Evolutionary conservation across 306 rosid genomes (phyloP).

Genomic region (Hippophae tibetana): DNA sequence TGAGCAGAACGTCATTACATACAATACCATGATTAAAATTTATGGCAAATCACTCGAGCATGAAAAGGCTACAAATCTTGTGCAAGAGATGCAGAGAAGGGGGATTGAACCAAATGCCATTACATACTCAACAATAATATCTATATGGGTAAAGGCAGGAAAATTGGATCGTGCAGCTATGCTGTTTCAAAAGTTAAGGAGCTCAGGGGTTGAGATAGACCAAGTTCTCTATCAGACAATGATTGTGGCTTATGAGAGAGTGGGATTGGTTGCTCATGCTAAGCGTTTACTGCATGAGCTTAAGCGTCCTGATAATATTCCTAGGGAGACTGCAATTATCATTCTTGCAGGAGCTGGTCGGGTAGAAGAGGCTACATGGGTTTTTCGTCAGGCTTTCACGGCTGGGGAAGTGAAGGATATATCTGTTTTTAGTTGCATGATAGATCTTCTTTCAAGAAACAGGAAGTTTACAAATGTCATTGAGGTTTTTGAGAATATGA

Average conservation of each 20-base stretch:
- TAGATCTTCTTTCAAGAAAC: constrained; percentile 65
- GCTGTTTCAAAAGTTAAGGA: constrained; percentile 80
- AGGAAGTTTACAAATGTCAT: constrained; percentile 49
- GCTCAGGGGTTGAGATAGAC: constrained; percentile 77
- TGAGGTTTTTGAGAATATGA: constrained; percentile 88
- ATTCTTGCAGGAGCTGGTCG: constrained; percentile 84
- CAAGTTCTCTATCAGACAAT: constrained; percentile 83
- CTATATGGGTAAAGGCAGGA: constrained; percentile 92
- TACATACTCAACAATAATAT: constrained; percentile 82
- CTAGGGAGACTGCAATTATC: constrained; percentile 68
- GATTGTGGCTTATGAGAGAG: constrained; percentile 86
- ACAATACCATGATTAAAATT: constrained; percentile 83
- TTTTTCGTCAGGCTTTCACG: constrained; percentile 76
- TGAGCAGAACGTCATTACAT: constrained; percentile 72
- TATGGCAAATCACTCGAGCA: constrained; percentile 84
- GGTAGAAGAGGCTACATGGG: constrained; percentile 87
- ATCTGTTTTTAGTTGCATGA: constrained; percentile 67
- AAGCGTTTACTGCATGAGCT: constrained; percentile 85
- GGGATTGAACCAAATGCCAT: constrained; percentile 83
- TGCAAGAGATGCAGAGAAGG: constrained; percentile 80
- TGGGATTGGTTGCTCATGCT: constrained; percentile 85
- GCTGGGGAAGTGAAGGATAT: constrained; percentile 72
- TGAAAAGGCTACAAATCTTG: constrained; percentile 76
- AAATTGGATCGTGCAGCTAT: constrained; percentile 74
- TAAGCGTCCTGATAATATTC: constrained; percentile 55